Evolutionary conservation across 139 green algal species (phyloP).

Genomic region (Pedinophyceae sp.): DNA sequence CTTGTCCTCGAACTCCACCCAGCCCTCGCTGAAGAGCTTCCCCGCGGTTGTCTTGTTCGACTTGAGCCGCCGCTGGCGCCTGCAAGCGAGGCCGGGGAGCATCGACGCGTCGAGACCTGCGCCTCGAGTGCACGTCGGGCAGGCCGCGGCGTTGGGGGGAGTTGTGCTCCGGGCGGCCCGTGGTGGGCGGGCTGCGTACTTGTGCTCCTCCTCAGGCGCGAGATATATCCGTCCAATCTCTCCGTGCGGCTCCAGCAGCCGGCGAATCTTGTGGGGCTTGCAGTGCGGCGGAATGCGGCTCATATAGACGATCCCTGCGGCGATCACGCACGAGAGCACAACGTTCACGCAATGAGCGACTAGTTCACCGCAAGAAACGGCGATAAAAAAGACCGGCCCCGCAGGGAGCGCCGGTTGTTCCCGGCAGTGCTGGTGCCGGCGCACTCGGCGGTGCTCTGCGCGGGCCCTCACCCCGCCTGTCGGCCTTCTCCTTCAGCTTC

Average conservation of each 20-base stretch:
- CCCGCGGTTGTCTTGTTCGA: too few species aligned
- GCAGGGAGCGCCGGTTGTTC: not conserved
- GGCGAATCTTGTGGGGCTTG: slow-evolving; percentile 80
- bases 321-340: too few species aligned
- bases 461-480: slow-evolving; percentile 10
- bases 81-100: slow-evolving; percentile 3
- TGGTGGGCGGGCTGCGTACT: not conserved
- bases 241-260: slow-evolving; percentile 63
- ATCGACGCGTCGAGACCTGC: not conserved
- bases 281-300: slow-evolving; percentile 48
- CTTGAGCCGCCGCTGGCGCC: too few species aligned
- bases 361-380: slow-evolving; percentile 5
- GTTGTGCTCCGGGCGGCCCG: not conserved
- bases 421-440: too few species aligned
- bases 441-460: not conserved
- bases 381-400: not conserved
- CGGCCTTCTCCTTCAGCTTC: slow-evolving; percentile 26
- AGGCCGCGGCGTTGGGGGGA: not conserved
- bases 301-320: slow-evolving; percentile 70
- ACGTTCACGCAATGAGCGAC: too few species aligned
- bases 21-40: slow-evolving; percentile 93
- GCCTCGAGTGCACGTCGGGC: not conserved
- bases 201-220: slow-evolving; percentile 42
- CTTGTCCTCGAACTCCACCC: slow-evolving; percentile 94
- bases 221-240: slow-evolving; percentile 71